Percentiles rank a stretch among this genome's conserved stretches.
Conservation (phyloP, 2,329 filamentous ascomycete species). For the Diaporthe caulivora region DNA sequence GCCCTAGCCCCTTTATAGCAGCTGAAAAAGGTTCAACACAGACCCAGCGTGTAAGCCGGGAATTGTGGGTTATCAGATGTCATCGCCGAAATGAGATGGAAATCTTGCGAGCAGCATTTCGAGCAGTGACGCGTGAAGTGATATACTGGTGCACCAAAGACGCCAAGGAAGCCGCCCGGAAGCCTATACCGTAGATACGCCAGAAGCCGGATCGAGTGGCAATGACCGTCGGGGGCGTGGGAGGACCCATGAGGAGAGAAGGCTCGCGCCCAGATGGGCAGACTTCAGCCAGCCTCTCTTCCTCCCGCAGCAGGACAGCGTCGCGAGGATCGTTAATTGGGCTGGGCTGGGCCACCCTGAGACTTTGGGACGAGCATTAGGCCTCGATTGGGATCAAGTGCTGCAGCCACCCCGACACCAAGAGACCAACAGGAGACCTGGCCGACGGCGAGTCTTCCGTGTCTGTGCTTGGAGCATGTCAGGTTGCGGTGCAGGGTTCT, state of each 20-base stretch:
- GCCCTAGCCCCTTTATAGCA: conserved; percentile 30
- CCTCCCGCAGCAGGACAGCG: background rate
- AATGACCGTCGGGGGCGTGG: conserved; percentile 4
- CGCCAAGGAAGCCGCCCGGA: background rate
- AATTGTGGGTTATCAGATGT: conserved; percentile 41
- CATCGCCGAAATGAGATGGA: conserved; percentile 40
- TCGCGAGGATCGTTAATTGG: background rate
- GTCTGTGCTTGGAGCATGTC: conserved; percentile 12
- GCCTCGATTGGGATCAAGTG: conserved; percentile 1
- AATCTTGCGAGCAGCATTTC: conserved; percentile 32
- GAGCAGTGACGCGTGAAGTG: background rate
- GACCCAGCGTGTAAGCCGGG: conserved; percentile 37
- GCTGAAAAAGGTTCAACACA: conserved; percentile 23
- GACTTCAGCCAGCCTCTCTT: conserved; percentile 18
- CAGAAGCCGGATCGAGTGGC: conserved; percentile 13
- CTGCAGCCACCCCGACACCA: conserved; percentile 7
- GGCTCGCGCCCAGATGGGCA: background rate
- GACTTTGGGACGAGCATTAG: background rate
- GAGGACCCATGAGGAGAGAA: background rate
- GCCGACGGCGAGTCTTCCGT: background rate
- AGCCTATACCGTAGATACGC: background rate
- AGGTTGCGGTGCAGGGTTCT: background rate
- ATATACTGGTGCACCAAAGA: background rate
- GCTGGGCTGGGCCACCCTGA: conserved; percentile 13
- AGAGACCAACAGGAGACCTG: background rate